These are phyloP conservation scores for Tetraselmis striata DNA, from an alignment of 139 green algal genomes.

Conservation along the genomic window DNA sequence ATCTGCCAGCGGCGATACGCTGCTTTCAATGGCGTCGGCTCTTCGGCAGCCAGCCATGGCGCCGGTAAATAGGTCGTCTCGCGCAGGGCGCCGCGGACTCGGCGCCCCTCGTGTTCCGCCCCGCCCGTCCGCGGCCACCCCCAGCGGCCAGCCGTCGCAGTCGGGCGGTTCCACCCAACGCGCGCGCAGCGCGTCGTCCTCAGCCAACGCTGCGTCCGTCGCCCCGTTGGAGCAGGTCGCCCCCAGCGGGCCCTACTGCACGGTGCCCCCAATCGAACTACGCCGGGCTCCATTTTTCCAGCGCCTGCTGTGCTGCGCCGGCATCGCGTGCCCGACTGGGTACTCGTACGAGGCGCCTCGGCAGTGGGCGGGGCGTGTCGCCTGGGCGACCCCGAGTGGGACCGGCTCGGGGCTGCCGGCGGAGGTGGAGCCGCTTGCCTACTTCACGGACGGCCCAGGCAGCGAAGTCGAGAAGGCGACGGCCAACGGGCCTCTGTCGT, in stretches of 20 bases:
- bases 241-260: background rate
- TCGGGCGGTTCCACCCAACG: too few relatives aligned
- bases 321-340: background rate
- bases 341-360: background rate
- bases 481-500: background rate
- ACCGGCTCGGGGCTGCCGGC: background rate
- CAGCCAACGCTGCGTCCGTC: too few relatives aligned
- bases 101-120: too few relatives aligned
- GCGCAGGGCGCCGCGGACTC: too few relatives aligned
- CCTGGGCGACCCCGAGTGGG: background rate
- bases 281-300: background rate
- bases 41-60: too few relatives aligned
- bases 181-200: too few relatives aligned
- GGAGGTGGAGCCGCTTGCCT: background rate
- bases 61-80: too few relatives aligned
- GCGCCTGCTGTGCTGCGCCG: background rate
- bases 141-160: too few relatives aligned
- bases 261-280: background rate
- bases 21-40: too few relatives aligned
- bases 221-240: too few relatives aligned
- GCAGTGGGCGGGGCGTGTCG: background rate
- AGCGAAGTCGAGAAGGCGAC: background rate
- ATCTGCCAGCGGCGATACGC: too few relatives aligned
- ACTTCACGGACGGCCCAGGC: background rate
- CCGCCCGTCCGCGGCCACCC: too few relatives aligned